phyloP scores from a whole-genome alignment of 257 asterid species.

The Scutellaria barbata region DNA sequence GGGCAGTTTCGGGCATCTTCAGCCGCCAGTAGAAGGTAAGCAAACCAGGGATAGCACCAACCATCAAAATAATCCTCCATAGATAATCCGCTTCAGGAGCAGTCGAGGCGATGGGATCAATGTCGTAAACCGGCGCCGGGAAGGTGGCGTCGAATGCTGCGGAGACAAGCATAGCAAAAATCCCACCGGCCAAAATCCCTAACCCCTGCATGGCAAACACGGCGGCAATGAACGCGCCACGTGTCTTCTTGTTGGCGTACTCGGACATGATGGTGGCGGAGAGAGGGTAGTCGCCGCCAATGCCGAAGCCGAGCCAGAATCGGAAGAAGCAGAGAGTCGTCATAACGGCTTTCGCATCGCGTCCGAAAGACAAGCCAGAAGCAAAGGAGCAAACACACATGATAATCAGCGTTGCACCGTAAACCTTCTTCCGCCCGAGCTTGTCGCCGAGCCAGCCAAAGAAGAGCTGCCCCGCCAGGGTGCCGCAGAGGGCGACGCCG shows the following conservation, averaged over 20 bases:
- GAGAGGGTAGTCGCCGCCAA: constrained; percentile 60
- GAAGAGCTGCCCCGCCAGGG: constrained; percentile 40
- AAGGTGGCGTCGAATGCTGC: constrained; percentile 34
- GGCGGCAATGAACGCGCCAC: constrained; percentile 56
- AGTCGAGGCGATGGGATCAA: constrained; percentile 43
- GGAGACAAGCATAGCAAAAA: constrained; percentile 45
- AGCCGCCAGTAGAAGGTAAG: constrained; percentile 53
- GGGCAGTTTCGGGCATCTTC: constrained; percentile 62
- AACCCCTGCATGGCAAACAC: constrained; percentile 63
- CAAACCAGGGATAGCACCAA: constrained; percentile 48
- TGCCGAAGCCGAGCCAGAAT: constrained; percentile 59
- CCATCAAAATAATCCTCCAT: constrained; percentile 53
- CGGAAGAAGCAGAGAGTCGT: constrained; percentile 57
- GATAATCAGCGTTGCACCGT: constrained; percentile 46
- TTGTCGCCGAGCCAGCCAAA: constrained; percentile 55
- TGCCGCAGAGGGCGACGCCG: constrained; percentile 53
- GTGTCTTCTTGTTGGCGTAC: constrained; percentile 49
- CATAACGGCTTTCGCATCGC: constrained; percentile 45
- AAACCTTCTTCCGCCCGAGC: constrained; percentile 50
- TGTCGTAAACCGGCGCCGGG: constrained; percentile 40
- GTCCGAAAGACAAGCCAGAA: constrained; percentile 53
- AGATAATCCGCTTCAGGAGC: constrained; percentile 51
- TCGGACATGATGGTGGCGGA: constrained; percentile 64
- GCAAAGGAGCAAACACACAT: constrained; percentile 53
- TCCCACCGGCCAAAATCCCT: constrained; percentile 51